Conservation (phyloP, 805 yeast species). For the Schwanniomyces occidentalis region DNA sequence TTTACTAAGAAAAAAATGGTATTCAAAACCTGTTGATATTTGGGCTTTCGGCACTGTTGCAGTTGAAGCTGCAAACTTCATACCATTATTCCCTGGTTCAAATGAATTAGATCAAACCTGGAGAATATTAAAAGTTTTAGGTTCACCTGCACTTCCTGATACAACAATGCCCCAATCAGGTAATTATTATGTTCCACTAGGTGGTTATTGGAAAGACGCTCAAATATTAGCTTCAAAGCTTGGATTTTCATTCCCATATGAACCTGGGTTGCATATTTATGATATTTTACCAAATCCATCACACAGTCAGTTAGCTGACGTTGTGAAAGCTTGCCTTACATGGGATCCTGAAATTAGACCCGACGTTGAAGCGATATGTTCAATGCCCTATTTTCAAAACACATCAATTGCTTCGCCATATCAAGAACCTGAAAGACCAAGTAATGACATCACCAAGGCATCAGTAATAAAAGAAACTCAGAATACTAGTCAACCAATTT, state of each 20-base stretch:
- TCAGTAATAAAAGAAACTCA: not conserved
- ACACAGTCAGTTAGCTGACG: slow-evolving; percentile 40
- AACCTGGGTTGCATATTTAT: slow-evolving; percentile 50
- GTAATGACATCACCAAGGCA: slow-evolving; percentile 2
- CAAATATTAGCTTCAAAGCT: slow-evolving; percentile 48
- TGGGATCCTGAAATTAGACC: slow-evolving; percentile 82
- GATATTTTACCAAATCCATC: slow-evolving; percentile 48
- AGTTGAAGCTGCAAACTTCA: slow-evolving; percentile 66
- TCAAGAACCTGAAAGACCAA: slow-evolving; percentile 14
- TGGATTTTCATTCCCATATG: slow-evolving; percentile 58
- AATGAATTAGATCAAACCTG: slow-evolving; percentile 78
- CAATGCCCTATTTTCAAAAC: slow-evolving; percentile 55
- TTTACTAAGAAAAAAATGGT: slow-evolving; percentile 58
- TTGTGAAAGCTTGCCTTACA: slow-evolving; percentile 51
- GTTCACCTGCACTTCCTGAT: slow-evolving; percentile 58
- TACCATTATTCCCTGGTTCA: slow-evolving; percentile 83
- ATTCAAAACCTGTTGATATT: slow-evolving; percentile 72
- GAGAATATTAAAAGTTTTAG: slow-evolving; percentile 66
- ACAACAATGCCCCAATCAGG: slow-evolving; percentile 9
- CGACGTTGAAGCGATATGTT: slow-evolving; percentile 47
- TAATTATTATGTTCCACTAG: slow-evolving; percentile 43
- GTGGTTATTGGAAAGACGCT: slow-evolving; percentile 77
- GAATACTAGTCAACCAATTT: not conserved
- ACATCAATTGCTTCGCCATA: slow-evolving; percentile 27
- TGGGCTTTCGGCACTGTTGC: slow-evolving; percentile 89